Evolutionary conservation across 345 rosid species (phyloP).

Genomic region (Isatis tinctoria): DNA sequence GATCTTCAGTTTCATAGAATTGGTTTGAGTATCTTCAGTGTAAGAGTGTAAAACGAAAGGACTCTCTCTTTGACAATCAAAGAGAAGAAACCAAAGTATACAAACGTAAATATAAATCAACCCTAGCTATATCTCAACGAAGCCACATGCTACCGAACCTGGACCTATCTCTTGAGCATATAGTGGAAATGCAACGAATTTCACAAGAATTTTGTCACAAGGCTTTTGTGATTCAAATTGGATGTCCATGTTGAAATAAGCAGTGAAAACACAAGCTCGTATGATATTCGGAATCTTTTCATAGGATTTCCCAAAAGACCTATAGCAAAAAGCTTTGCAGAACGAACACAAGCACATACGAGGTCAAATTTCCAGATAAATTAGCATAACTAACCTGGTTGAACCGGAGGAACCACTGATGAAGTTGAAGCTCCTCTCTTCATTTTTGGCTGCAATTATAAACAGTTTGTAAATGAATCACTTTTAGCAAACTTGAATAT

Average conservation of each 20-base stretch:
- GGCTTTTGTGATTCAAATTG: not conserved
- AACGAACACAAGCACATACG: constrained; percentile 3
- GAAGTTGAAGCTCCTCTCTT: constrained; percentile 62
- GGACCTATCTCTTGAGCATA: not conserved
- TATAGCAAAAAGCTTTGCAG: not conserved
- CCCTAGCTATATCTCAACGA: not conserved
- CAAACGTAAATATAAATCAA: not conserved
- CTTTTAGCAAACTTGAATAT: constrained; percentile 1
- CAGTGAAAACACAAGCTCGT: not conserved
- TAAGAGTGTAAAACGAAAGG: not conserved
- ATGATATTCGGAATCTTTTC: not conserved
- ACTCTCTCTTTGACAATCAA: not conserved
- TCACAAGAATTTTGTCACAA: not conserved
- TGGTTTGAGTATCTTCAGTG: not conserved
- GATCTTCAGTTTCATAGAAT: constrained; percentile 10
- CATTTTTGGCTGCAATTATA: constrained; percentile 55
- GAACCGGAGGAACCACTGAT: constrained; percentile 29
- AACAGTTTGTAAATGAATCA: not conserved
- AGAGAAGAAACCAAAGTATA: not conserved
- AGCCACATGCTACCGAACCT: not conserved
- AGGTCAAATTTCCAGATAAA: not conserved
- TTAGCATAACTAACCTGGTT: constrained; percentile 49
- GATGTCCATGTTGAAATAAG: not conserved
- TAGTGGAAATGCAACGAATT: not conserved
- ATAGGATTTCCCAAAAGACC: not conserved